These are phyloP conservation scores for Datura wrightii DNA, from an alignment of 257 asterid species.

Conservation along the genomic window DNA sequence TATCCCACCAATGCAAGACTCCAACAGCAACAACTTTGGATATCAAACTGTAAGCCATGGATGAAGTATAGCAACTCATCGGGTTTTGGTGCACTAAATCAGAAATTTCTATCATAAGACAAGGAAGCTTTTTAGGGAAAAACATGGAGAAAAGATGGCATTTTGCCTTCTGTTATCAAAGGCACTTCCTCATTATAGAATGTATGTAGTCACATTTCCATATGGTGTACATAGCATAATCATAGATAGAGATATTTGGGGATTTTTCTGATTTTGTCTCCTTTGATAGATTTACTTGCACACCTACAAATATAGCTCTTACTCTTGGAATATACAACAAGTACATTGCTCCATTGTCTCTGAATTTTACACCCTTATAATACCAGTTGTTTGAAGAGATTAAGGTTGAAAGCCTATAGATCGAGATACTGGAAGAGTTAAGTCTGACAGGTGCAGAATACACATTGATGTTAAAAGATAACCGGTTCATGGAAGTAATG, in stretches of 20 bases:
- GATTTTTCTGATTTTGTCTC: too few species aligned
- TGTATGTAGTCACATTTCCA: too few species aligned
- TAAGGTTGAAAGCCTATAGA: background rate
- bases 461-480: background rate
- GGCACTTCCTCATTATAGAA: background rate
- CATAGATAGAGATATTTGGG: too few species aligned
- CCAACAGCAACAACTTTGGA: slow-evolving; percentile 6
- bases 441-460: background rate
- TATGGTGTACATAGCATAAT: too few species aligned
- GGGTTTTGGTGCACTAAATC: slow-evolving; percentile 9
- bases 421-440: background rate
- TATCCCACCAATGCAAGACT: background rate
- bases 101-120: background rate
- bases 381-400: background rate
- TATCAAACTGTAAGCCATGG: background rate
- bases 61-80: background rate
- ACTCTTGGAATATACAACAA: too few species aligned
- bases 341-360: too few species aligned
- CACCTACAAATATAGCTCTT: too few species aligned
- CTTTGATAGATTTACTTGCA: too few species aligned
- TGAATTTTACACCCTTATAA: background rate
- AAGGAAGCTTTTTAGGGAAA: background rate
- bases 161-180: background rate
- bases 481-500: slow-evolving; percentile 12
- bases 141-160: background rate